Evolutionary conservation across 1,139 yeast species (phyloP), one percentile per base, ranked within the genome.

Genomic region (Sugiyamaella xylanicola): DNA sequence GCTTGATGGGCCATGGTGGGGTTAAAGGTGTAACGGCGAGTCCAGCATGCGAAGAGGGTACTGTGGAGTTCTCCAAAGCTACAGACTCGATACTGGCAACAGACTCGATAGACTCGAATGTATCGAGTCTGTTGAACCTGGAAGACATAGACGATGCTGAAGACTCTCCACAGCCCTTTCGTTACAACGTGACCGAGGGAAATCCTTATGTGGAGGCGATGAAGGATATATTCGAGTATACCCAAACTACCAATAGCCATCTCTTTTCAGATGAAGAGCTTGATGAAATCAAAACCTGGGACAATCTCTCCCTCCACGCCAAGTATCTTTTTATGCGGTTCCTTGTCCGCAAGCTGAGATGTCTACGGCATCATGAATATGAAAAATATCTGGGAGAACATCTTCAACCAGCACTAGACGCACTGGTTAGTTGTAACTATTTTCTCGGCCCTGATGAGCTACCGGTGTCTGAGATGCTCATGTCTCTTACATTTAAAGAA

Each of bases 301-400:
- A 8, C 13, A 39, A 9, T 7, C 51, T 56, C 21, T 9, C 52
- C 1, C 20, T 22, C 13, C 27, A 43, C 25, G 42, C 54, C 16
- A 48, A 51, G 35, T 48, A 53, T 35, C 50, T 59, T 7, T 59
- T 56, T 40, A 48, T 54, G 36, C 40, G 62, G 32, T 48, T 59
- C 36, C 51, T 59, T 22, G 40, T 54, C 17, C 56, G 62, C 32
- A 56, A 54, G 21, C 48, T 39, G 16, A 45, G 42, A 20, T 58
- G 61, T 39, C 35, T 56, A 8, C 47, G 57, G 13, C 37, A 37
- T 35, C 22, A 36, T 13, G 61, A 58, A 5, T 53, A 54, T 43
- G 21, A 36, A 9, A 52, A 37, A 15, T 59, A 59, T 40, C 37
- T 57, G 11, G 44, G 25, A 9, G 53, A 37, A 4, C 21, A 46